These are phyloP conservation scores for Coccomyxa sp. DNA, from an alignment of 139 green algal genomes.

Conservation along the genomic window DNA sequence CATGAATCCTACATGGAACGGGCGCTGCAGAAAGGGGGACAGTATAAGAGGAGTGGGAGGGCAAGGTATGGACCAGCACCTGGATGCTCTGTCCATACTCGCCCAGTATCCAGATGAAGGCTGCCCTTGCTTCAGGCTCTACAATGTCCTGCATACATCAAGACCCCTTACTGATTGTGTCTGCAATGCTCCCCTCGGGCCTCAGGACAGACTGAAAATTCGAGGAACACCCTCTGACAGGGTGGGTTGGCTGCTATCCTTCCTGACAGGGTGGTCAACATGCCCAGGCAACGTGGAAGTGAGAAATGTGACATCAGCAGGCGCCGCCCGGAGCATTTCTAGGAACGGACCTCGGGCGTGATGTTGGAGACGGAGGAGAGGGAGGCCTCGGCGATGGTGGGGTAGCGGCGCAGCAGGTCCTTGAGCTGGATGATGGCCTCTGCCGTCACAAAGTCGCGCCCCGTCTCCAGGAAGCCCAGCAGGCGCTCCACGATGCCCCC, in stretches of 20 bases:
- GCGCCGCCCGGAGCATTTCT: neutral
- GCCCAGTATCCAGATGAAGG: conserved; percentile 89
- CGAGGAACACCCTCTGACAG: no score
- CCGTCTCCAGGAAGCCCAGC: conserved; percentile 84
- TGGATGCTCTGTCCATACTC: conserved; percentile 76
- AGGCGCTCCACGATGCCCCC: conserved; percentile 88
- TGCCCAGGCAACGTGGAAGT: no score
- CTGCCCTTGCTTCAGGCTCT: conserved; percentile 69
- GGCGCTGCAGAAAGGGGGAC: no score
- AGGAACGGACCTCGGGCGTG: conserved; percentile 20
- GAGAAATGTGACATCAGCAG: no score
- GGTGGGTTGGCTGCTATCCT: no score
- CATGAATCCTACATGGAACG: no score
- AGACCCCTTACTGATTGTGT: neutral
- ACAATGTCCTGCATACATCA: conserved; percentile 33
- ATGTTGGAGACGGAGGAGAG: conserved; percentile 33
- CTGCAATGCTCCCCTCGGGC: no score
- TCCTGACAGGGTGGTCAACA: no score
- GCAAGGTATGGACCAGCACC: no score
- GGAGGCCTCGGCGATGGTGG: conserved; percentile 57
- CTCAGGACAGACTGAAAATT: no score
- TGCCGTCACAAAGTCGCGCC: conserved; percentile 39
- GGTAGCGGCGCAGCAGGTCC: conserved; percentile 78
- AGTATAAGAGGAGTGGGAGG: no score
- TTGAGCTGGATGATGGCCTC: conserved; percentile 69